phyloP scores from a whole-genome alignment of 2,329 filamentous ascomycete genomes.

The Pochonia chlamydosporia region DNA sequence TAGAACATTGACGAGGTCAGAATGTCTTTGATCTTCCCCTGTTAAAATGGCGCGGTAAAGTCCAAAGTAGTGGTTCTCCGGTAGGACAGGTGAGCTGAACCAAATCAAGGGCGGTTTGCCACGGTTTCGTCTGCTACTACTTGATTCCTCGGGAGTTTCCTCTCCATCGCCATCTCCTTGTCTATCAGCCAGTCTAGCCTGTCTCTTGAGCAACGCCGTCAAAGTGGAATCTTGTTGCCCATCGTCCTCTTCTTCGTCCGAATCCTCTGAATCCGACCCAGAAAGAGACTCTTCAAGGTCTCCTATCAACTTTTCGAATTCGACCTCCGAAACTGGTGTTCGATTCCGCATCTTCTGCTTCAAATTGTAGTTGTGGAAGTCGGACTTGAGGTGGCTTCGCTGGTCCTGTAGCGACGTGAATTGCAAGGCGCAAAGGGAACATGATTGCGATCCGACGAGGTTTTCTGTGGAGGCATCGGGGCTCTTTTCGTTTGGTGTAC shows the following conservation, averaged over 20 bases:
- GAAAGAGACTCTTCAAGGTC: conserved; percentile 89
- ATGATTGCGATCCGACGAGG: conserved; percentile 63
- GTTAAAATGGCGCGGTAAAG: conserved; percentile 81
- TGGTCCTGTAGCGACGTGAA: conserved; percentile 76
- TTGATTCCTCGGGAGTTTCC: conserved; percentile 27
- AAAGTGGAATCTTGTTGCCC: conserved; percentile 62
- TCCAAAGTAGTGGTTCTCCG: conserved; percentile 74
- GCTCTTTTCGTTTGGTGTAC: conserved; percentile 17
- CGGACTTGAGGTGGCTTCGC: conserved; percentile 78
- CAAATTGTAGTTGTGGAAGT: conserved; percentile 89
- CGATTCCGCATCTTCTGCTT: conserved; percentile 81
- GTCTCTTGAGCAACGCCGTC: conserved; percentile 72
- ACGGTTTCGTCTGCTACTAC: conserved; percentile 42
- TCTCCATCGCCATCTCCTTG: conserved; percentile 45
- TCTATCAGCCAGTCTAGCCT: conserved; percentile 65
- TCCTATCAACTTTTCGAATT: conserved; percentile 82
- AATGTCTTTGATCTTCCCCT: conserved; percentile 58
- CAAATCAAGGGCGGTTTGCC: conserved; percentile 76
- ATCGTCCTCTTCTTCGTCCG: conserved; percentile 55
- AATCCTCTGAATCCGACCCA: conserved; percentile 71
- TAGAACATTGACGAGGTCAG: conserved; percentile 60
- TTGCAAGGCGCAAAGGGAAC: conserved; percentile 69
- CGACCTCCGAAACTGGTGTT: conserved; percentile 65
- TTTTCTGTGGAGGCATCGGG: conserved; percentile 22
- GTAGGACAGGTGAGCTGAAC: conserved; percentile 73